These are phyloP conservation scores for Collybiopsis luxurians DNA, from an alignment of 768 basidiomycete genomes.

Conservation along the genomic window DNA sequence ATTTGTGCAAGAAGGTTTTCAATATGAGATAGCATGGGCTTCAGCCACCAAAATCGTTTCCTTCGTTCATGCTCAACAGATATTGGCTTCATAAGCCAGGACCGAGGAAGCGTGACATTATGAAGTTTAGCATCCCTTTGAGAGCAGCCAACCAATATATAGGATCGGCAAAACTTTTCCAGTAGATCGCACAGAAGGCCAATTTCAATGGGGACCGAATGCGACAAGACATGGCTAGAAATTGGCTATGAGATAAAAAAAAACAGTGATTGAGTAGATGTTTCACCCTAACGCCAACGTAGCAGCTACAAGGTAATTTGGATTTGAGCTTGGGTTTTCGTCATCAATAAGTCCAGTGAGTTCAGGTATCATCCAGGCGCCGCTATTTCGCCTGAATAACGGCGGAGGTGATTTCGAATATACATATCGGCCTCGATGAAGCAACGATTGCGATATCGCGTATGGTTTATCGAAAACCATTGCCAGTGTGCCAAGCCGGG, in stretches of 20 bases:
- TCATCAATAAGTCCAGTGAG: constrained; percentile 13
- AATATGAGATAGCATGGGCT: constrained; percentile 10
- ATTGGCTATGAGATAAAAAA: background rate
- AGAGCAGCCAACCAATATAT: constrained; percentile 32
- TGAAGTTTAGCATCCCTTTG: constrained; percentile 29
- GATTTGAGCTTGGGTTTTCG: background rate
- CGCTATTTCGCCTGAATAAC: constrained; percentile 15
- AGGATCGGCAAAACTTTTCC: constrained; percentile 43
- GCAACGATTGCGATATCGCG: constrained; percentile 26
- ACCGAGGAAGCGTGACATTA: constrained; percentile 48
- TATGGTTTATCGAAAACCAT: constrained; percentile 33
- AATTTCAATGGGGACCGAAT: constrained; percentile 37
- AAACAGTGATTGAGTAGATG: background rate
- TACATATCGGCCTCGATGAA: constrained; percentile 31
- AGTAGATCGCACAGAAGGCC: constrained; percentile 48
- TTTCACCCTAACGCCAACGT: background rate
- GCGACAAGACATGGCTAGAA: constrained; percentile 42
- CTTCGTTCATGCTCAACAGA: constrained; percentile 15
- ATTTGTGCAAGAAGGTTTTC: constrained; percentile 25
- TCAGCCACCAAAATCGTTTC: constrained; percentile 12
- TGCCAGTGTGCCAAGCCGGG: constrained; percentile 34
- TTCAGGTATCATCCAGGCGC: constrained; percentile 15
- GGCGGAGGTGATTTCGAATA: constrained; percentile 6
- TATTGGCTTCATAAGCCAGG: constrained; percentile 40
- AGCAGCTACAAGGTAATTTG: background rate